Percentiles rank a stretch among this genome's conserved stretches.
These are phyloP conservation scores for Geotrichum carabidarum DNA, from an alignment of 1,139 yeast species.

Conservation along the genomic window DNA sequence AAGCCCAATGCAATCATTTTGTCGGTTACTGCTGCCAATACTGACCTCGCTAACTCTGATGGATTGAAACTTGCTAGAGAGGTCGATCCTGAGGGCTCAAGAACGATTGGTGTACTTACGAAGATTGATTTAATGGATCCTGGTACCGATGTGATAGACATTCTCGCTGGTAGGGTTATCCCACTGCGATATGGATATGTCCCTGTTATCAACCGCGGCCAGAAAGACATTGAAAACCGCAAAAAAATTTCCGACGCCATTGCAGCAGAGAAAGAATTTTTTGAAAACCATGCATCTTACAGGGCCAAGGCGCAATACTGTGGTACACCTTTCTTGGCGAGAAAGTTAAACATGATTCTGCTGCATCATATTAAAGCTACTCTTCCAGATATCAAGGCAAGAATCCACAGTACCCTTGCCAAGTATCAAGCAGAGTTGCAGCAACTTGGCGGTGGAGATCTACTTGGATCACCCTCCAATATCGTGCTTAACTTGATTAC, in stretches of 20 bases:
- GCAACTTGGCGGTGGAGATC: constrained; percentile 66
- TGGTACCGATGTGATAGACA: constrained; percentile 98
- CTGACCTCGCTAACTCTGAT: constrained; percentile 95
- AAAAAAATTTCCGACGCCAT: constrained; percentile 89
- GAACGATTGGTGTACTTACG: constrained; percentile 95
- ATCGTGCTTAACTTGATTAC: constrained; percentile 88
- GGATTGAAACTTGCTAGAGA: constrained; percentile 95
- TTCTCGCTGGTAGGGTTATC: constrained; percentile 90
- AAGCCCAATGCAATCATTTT: constrained; percentile 94
- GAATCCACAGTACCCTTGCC: constrained; percentile 83
- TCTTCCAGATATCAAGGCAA: constrained; percentile 87
- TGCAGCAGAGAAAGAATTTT: constrained; percentile 69
- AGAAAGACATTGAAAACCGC: constrained; percentile 82
- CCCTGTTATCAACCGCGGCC: constrained; percentile 97
- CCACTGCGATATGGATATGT: constrained; percentile 95
- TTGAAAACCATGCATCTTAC: constrained; percentile 92
- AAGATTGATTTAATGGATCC: constrained; percentile 97
- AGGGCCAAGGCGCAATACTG: constrained; percentile 86
- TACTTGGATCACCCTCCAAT: constrained; percentile 82
- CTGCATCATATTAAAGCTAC: constrained; percentile 92
- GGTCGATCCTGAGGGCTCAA: constrained; percentile 94
- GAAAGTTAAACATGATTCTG: constrained; percentile 82
- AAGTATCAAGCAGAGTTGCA: constrained; percentile 78
- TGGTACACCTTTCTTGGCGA: constrained; percentile 95
- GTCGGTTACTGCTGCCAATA: constrained; percentile 95